Percentiles rank a stretch among this genome's conserved stretches.
phyloP scores from a whole-genome alignment of 257 asterid genomes.

The Capsicum baccatum region DNA sequence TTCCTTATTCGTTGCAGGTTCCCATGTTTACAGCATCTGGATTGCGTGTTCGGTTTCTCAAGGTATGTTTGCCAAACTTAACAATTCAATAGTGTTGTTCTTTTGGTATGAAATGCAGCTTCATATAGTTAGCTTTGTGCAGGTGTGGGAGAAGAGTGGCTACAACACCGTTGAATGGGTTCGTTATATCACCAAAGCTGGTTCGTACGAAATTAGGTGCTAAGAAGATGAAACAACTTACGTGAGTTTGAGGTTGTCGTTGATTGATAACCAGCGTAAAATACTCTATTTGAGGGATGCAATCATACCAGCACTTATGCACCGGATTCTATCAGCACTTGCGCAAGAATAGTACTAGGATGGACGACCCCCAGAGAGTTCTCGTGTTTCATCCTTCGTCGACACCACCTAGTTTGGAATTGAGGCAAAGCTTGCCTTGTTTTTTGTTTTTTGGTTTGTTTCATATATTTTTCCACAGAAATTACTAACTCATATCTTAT shows the following conservation, averaged over 20 bases:
- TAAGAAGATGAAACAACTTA: constrained; percentile 42
- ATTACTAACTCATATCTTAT: not conserved
- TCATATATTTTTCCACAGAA: not conserved
- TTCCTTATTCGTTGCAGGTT: constrained; percentile 59
- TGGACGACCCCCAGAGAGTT: not conserved
- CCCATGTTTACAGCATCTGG: constrained; percentile 99
- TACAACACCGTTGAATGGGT: constrained; percentile 99
- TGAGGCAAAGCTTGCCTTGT: not conserved
- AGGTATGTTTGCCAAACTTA: constrained; percentile 51
- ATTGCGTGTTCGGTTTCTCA: constrained; percentile 94
- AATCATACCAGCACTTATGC: not conserved
- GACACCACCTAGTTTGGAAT: not conserved
- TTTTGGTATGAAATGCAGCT: not conserved
- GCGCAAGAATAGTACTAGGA: not conserved
- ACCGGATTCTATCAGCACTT: not conserved
- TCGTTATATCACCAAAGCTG: constrained; percentile 97
- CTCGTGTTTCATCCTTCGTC: not conserved
- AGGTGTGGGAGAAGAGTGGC: constrained; percentile 99
- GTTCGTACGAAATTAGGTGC: constrained; percentile 98
- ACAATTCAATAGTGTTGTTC: not conserved
- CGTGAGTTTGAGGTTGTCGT: not conserved
- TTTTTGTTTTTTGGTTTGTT: not conserved
- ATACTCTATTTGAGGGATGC: not conserved
- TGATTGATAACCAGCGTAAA: not conserved
- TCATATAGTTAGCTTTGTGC: constrained; percentile 35